Conservation (phyloP, 352 stramenopile genomes). For the Phytopythium sindhum region DNA sequence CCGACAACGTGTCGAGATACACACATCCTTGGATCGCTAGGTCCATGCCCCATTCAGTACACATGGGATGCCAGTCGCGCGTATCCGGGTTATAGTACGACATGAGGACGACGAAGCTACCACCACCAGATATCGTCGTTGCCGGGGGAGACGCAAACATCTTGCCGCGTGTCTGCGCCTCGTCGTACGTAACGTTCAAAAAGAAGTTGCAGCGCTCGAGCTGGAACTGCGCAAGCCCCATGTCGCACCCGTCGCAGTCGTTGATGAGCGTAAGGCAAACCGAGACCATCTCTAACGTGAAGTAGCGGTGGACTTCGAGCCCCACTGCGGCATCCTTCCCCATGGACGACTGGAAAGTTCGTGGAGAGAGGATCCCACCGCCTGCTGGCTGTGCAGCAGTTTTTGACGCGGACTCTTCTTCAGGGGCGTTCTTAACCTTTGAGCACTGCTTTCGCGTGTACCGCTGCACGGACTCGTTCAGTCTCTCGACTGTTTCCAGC, state of each 20-base stretch:
- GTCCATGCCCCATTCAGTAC: slow-evolving; percentile 69
- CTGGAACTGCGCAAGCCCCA: slow-evolving; percentile 75
- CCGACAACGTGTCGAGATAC: background rate
- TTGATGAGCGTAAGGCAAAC: slow-evolving; percentile 81
- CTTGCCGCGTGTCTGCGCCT: slow-evolving; percentile 5
- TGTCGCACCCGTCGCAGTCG: slow-evolving; percentile 84
- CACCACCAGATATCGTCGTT: slow-evolving; percentile 64
- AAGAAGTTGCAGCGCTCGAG: slow-evolving; percentile 72
- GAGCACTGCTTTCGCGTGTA: slow-evolving; percentile 2
- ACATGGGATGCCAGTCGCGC: slow-evolving; percentile 80
- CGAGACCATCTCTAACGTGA: slow-evolving; percentile 65
- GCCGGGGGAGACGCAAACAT: slow-evolving; percentile 28
- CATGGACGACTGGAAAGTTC: slow-evolving; percentile 5
- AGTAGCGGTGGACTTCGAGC: slow-evolving; percentile 69
- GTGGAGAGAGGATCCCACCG: slow-evolving; percentile 4
- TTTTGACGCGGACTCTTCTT: background rate
- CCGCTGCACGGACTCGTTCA: slow-evolving; percentile 19
- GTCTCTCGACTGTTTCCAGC: slow-evolving; percentile 38
- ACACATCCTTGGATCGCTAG: slow-evolving; percentile 52
- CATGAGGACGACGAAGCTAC: slow-evolving; percentile 54
- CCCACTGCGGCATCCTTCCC: slow-evolving; percentile 9
- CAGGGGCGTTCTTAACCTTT: too few species aligned
- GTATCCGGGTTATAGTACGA: slow-evolving; percentile 85
- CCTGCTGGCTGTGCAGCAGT: background rate
- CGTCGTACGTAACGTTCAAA: slow-evolving; percentile 60